Evolutionary conservation across 2,329 filamentous ascomycete genomes (phyloP), one percentile per base, ranked within the genome.

Genomic region (Ilyonectria robusta): DNA sequence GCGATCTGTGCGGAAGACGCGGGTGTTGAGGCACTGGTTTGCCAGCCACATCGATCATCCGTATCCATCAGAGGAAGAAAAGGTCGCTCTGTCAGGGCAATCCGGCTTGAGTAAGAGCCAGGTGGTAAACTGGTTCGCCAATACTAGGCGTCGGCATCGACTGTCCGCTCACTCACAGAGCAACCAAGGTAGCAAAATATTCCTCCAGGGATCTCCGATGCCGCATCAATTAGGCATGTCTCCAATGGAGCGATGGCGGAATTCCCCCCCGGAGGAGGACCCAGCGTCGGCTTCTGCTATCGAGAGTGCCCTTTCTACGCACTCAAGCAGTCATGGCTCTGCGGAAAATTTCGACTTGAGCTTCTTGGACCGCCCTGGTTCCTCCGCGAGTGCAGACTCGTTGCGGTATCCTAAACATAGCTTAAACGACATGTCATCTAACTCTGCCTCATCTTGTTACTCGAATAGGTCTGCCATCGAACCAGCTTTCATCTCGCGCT

Each of bases 121-220:
- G 37, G 81, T 87, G 3, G 76, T 82, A 23, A 85, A 84, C 58
- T 87, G 85, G 84, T 86, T 87, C 69, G 81, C 84, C 23, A 87
- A 87, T 68, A 84, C 84, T 1, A 79, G 85, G 21, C 81, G 85
- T 8, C 84, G 85, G 1, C 82, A 86, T 47, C 81, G 84, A 8
- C 74, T 84, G 42, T 73, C 78, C 42, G 42, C 74, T 42, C 76
- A 76, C 21, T 74, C 75, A 4, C 77, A 76, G 21, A 51, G 70
- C 21, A 76, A 72, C n/a, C 69, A 68, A n/a, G 72, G 65, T 4
- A 68, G 53, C 37, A 72, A 71, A 60, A 58, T 78, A 29, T 79
- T 79, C 68, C 77, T 76, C 10, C 77, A 79, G 0, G 83, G 83
- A 2, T 85, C 84, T 3, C 84, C 84, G 1, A 82, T 85, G 78